phyloP scores from a whole-genome alignment of 352 stramenopile species.

The Salisapilia sapeloensis region DNA sequence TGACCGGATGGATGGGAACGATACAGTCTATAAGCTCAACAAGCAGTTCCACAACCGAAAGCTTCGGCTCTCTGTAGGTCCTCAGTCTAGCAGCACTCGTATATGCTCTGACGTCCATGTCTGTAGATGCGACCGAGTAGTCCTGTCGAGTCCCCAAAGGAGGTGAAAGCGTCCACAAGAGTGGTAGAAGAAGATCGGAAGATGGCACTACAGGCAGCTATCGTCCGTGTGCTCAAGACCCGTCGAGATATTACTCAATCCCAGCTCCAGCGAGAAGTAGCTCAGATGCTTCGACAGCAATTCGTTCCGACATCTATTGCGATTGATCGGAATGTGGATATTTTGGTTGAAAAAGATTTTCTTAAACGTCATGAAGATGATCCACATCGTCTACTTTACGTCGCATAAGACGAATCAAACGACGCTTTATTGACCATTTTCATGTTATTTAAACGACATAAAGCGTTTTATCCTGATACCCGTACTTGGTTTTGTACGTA shows the following conservation, averaged over 20 bases:
- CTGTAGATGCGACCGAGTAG: constrained; percentile 28
- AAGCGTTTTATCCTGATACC: constrained; percentile 32
- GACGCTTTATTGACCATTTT: constrained; percentile 2
- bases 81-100: neutral
- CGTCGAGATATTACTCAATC: constrained; percentile 49
- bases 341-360: constrained; percentile 77
- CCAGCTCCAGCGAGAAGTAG: constrained; percentile 44
- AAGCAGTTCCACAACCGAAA: constrained; percentile 1
- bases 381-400: constrained; percentile 41
- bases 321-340: constrained; percentile 69
- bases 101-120: neutral
- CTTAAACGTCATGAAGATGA: constrained; percentile 45
- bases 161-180: constrained; percentile 19
- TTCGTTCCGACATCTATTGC: constrained; percentile 40
- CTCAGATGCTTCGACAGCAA: constrained; percentile 52
- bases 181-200: constrained; percentile 81
- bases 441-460: constrained; percentile 24
- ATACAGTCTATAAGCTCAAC: constrained; percentile 1
- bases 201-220: constrained; percentile 71
- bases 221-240: constrained; percentile 72
- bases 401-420: constrained; percentile 18
- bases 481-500: constrained; percentile 71
- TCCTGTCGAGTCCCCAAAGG: constrained; percentile 52
- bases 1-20: neutral
- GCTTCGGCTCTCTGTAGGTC: constrained; percentile 1